phyloP scores from a whole-genome alignment of 1,139 yeast genomes.

The Yamadazyma atmosphaerica region DNA sequence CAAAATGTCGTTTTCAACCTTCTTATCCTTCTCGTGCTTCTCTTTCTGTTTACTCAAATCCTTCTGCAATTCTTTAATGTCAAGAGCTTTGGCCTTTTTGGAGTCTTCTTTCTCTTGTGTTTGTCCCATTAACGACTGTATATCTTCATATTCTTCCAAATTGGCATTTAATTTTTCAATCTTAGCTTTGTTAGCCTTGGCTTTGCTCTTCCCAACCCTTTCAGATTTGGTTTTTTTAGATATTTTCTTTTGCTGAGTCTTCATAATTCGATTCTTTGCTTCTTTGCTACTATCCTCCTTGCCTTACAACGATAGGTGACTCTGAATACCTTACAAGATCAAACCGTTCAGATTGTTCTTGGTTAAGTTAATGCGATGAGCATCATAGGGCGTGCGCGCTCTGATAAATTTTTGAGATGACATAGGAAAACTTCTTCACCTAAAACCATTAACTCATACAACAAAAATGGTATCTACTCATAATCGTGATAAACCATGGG shows the following conservation, averaged over 20 bases:
- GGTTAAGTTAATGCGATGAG: conserved; percentile 2
- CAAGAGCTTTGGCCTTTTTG: conserved; percentile 25
- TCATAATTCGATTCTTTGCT: no score
- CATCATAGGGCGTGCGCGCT: neutral
- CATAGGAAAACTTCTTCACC: conserved; percentile 8
- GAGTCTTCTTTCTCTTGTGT: conserved; percentile 6
- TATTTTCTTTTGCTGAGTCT: conserved; percentile 6
- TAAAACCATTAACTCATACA: no score
- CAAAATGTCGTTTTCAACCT: conserved; percentile 51
- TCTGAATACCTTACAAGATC: no score
- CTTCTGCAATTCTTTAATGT: conserved; percentile 32
- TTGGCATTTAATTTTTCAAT: conserved; percentile 47
- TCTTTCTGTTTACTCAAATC: conserved; percentile 47
- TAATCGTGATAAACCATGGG: conserved; percentile 97
- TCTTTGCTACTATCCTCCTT: no score
- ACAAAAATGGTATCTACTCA: conserved; percentile 89
- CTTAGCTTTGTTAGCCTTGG: conserved; percentile 39
- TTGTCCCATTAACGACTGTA: conserved; percentile 20
- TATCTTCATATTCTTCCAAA: conserved; percentile 35
- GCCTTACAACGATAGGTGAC: no score
- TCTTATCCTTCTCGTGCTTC: conserved; percentile 34
- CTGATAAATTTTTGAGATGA: conserved; percentile 14
- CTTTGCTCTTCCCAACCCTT: conserved; percentile 17
- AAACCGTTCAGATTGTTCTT: no score
- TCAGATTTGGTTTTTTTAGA: conserved; percentile 18